Evolutionary conservation across 495 filamentous ascomycete species (phyloP).

Genomic region (Pseudevernia furfuracea): DNA sequence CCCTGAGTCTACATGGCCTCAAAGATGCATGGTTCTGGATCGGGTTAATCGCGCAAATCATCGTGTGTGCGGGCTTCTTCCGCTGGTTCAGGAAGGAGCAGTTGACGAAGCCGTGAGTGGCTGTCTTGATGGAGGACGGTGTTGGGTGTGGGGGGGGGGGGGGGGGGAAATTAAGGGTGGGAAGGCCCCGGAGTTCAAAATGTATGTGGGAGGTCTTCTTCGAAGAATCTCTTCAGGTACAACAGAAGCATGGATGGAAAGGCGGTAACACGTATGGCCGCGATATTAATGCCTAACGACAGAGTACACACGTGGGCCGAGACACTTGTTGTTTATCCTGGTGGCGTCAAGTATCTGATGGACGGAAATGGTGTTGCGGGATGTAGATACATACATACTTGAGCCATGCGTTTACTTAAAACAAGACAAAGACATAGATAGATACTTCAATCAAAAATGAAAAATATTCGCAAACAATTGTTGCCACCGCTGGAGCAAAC

Average conservation of each 20-base stretch:
- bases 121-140: background rate
- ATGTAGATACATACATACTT: background rate
- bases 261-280: background rate
- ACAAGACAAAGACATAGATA: background rate
- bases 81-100: constrained; percentile 60
- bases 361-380: background rate
- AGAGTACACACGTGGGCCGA: background rate
- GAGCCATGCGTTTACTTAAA: too few relatives aligned
- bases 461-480: background rate
- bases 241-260: background rate
- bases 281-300: background rate
- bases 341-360: background rate
- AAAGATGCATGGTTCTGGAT: constrained; percentile 61
- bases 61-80: constrained; percentile 56
- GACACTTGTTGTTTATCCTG: background rate
- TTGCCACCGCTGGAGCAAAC: too few relatives aligned
- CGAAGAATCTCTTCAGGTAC: background rate
- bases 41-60: constrained; percentile 51
- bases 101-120: constrained; percentile 48
- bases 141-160: background rate
- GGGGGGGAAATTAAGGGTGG: background rate
- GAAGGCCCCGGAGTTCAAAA: background rate
- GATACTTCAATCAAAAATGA: background rate
- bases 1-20: constrained; percentile 40
- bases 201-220: background rate